phyloP scores from a whole-genome alignment of 805 yeast species.

The Kurtzmaniella fragi region DNA sequence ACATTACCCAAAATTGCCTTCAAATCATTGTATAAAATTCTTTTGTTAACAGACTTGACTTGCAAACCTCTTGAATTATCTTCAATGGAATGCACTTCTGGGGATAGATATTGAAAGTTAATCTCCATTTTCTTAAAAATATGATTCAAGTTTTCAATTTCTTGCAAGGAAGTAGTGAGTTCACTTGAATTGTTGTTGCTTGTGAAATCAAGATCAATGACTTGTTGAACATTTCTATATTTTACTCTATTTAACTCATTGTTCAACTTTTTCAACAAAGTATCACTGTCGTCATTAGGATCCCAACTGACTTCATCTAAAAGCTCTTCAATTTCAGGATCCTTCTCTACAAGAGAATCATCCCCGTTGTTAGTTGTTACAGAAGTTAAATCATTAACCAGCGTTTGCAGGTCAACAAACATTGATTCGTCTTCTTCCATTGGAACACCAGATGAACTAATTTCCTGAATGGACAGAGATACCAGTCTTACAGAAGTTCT shows the following conservation, averaged over 20 bases:
- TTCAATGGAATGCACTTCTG: constrained; percentile 69
- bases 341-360: constrained; percentile 20
- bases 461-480: constrained; percentile 4
- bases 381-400: constrained; percentile 7
- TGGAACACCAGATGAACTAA: constrained; percentile 5
- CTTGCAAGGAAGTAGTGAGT: constrained; percentile 25
- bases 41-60: constrained; percentile 76
- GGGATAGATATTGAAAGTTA: constrained; percentile 41
- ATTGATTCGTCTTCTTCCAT: constrained; percentile 10
- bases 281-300: constrained; percentile 56
- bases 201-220: constrained; percentile 31
- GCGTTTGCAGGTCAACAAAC: constrained; percentile 7
- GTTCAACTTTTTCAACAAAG: constrained; percentile 52
- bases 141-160: constrained; percentile 30
- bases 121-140: constrained; percentile 38
- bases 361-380: background rate
- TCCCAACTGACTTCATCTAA: constrained; percentile 79
- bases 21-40: constrained; percentile 65
- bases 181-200: constrained; percentile 28
- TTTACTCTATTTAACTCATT: constrained; percentile 59
- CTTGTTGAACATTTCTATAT: constrained; percentile 52
- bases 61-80: constrained; percentile 76
- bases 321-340: constrained; percentile 54
- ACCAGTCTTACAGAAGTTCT: too few relatives aligned
- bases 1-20: constrained; percentile 67